Evolutionary conservation across 1,284 basidiomycete species (phyloP).

Genomic region (Ganoderma boninense): DNA sequence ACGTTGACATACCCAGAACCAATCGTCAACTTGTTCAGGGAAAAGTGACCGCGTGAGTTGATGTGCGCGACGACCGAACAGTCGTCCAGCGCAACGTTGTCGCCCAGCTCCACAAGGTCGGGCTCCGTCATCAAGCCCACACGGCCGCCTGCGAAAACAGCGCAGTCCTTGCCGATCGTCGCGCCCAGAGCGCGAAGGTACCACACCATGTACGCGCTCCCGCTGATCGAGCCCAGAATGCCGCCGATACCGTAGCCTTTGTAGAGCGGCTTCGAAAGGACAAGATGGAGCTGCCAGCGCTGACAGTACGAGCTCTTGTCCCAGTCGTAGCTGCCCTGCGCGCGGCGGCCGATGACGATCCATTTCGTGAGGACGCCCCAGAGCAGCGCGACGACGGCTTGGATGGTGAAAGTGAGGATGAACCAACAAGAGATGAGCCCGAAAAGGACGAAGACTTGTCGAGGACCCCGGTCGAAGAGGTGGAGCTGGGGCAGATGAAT

Average conservation of each 20-base stretch:
- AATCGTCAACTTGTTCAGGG: conserved; percentile 28
- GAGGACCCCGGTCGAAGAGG: conserved; percentile 47
- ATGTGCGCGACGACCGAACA: conserved; percentile 34
- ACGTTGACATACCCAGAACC: conserved; percentile 21
- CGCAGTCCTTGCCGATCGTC: conserved; percentile 31
- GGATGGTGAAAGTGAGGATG: conserved; percentile 46
- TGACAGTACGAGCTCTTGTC: conserved; percentile 35
- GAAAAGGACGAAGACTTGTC: conserved; percentile 48
- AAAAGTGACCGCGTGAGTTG: conserved; percentile 33
- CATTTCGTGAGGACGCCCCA: conserved; percentile 51
- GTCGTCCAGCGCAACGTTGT: conserved; percentile 31
- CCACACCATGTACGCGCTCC: conserved; percentile 31
- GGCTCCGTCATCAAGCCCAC: conserved; percentile 33
- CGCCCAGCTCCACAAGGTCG: conserved; percentile 31
- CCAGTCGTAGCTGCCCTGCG: conserved; percentile 31
- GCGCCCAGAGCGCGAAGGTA: conserved; percentile 31
- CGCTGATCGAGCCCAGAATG: conserved; percentile 27
- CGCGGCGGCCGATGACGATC: conserved; percentile 48
- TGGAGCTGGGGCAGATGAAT: conserved; percentile 42
- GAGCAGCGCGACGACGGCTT: conserved; percentile 45
- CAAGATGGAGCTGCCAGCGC: conserved; percentile 34
- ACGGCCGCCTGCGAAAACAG: conserved; percentile 30
- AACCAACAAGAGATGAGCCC: conserved; percentile 48
- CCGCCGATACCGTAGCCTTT: conserved; percentile 30
- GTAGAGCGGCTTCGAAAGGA: conserved; percentile 31